Base-by-base conservation (phyloP, 1,139 yeast genomes). In the Wickerhamiella pararugosa region DNA sequence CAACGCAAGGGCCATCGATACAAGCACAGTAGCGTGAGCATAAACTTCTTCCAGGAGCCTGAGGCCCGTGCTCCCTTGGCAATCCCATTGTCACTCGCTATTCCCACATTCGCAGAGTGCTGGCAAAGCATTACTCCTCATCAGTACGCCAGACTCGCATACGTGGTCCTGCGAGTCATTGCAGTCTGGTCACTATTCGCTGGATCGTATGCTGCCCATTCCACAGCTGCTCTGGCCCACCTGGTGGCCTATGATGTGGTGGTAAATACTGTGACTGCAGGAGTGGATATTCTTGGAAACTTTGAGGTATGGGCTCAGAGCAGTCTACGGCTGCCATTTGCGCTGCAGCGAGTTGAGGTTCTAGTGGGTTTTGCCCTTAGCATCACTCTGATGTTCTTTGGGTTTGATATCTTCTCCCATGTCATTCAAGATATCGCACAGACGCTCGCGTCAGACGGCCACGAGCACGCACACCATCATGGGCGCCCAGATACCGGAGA, bases 41-140 rank as follows among this genome's bases (percentile, higher is more conserved):
- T 90, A 90, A 90, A 90, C 58, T 72, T 87, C 57, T 90, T 90
- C 59, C 95, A 83, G 57, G 97, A 87, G 55, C 95, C 96, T 1
- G 79, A 86, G 6, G 77, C 75, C 10, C 66, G 76, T 36, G 77
- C 80, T 8, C 77, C 86, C 1, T 63, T 75, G 40, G 73, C 79
- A 41, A 71, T 86, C 30, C 93, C 95, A 0, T 78, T 79, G 38
- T 76, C 81, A 47, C 71, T 77, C 48, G 90, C 94, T 0, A 75
- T 86, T 0, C 98, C 98, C 0, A 79, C 75, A 21, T 55, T 71
- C 25, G 57, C 59, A 15, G 95, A 86, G 54, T 69, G 83, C 42
- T 48, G 73, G 21, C 66, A 67, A 10, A 73, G 81, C 32, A 65
- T 80, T 45, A 69, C 69, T 1, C 49, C 56, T 1, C 61, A 61